These are phyloP conservation scores for Mortierella alpina DNA, from an alignment of 192 early-diverging fungal species.

Conservation along the genomic window DNA sequence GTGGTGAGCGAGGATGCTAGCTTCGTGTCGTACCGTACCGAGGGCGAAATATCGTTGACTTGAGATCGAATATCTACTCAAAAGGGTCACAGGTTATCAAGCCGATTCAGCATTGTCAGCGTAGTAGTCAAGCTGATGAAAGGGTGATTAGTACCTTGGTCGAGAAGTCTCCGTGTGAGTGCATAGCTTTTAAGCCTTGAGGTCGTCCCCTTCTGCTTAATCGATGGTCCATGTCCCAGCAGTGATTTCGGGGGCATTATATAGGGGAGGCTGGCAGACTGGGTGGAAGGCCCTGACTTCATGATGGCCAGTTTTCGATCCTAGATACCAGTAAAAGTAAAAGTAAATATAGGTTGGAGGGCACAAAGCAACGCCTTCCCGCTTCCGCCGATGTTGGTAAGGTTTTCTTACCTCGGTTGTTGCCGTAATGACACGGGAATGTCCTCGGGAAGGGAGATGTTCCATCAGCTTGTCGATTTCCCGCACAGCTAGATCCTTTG, in stretches of 20 bases:
- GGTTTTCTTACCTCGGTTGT: slow-evolving; percentile 4
- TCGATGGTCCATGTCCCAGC: slow-evolving; percentile 21
- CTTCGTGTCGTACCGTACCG: too few relatives aligned
- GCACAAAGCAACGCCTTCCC: background rate
- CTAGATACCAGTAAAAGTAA: background rate
- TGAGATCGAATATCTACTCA: slow-evolving; percentile 11
- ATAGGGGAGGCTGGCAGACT: background rate
- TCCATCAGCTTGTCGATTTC: slow-evolving; percentile 47
- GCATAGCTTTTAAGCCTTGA: background rate
- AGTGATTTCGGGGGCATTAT: slow-evolving; percentile 19
- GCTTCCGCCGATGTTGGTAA: background rate
- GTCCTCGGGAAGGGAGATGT: slow-evolving; percentile 26
- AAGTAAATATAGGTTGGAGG: background rate
- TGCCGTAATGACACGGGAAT: background rate
- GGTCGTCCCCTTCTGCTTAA: background rate
- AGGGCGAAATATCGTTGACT: slow-evolving; percentile 27
- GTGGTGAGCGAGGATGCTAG: too few relatives aligned
- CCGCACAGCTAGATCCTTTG: slow-evolving; percentile 22
- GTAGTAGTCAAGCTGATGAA: too few relatives aligned
- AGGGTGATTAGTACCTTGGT: slow-evolving; percentile 9
- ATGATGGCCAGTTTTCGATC: slow-evolving; percentile 4
- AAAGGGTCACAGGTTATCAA: background rate
- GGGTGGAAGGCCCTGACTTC: slow-evolving; percentile 6
- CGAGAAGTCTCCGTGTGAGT: slow-evolving; percentile 19
- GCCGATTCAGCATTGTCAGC: too few relatives aligned